phyloP scores from a whole-genome alignment of 140 eudicot species.

The Erigeron philadelphicus region DNA sequence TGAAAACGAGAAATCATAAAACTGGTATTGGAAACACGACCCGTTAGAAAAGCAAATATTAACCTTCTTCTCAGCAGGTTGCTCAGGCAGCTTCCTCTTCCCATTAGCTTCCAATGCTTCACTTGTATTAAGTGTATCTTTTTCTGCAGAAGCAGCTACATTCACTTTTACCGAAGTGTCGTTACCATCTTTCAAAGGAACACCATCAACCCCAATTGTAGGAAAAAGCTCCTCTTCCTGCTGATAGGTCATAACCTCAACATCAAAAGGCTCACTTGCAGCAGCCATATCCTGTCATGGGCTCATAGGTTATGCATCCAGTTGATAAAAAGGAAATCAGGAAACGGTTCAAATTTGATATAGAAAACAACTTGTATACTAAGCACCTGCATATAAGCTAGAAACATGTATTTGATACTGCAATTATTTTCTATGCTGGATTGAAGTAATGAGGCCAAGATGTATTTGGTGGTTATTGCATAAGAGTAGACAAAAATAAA shows the following conservation, averaged over 20 bases:
- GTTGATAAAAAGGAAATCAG: slow-evolving; percentile 16
- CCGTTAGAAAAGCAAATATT: slow-evolving; percentile 12
- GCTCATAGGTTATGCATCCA: slow-evolving; percentile 16
- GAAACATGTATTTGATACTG: background rate
- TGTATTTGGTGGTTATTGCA: background rate
- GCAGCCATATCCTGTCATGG: slow-evolving; percentile 34
- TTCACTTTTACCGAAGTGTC: slow-evolving; percentile 37
- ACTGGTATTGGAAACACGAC: background rate
- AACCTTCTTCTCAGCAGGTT: slow-evolving; percentile 68
- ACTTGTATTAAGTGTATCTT: slow-evolving; percentile 33
- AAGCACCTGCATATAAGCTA: slow-evolving; percentile 16
- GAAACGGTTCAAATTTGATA: slow-evolving; percentile 5
- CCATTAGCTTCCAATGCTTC: slow-evolving; percentile 37
- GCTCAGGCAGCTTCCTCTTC: slow-evolving; percentile 70
- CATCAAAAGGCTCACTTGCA: slow-evolving; percentile 48
- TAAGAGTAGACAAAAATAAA: background rate
- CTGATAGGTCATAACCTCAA: slow-evolving; percentile 65
- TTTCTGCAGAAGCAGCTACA: slow-evolving; percentile 30
- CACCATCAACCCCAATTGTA: slow-evolving; percentile 36
- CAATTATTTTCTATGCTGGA: slow-evolving; percentile 7
- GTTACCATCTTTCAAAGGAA: slow-evolving; percentile 35
- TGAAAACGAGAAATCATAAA: background rate
- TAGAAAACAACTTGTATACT: background rate
- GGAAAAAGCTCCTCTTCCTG: slow-evolving; percentile 75
- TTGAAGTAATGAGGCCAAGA: slow-evolving; percentile 1